Conservation (phyloP, 805 yeast species). For the Wickerhamiella allomyrinae region DNA sequence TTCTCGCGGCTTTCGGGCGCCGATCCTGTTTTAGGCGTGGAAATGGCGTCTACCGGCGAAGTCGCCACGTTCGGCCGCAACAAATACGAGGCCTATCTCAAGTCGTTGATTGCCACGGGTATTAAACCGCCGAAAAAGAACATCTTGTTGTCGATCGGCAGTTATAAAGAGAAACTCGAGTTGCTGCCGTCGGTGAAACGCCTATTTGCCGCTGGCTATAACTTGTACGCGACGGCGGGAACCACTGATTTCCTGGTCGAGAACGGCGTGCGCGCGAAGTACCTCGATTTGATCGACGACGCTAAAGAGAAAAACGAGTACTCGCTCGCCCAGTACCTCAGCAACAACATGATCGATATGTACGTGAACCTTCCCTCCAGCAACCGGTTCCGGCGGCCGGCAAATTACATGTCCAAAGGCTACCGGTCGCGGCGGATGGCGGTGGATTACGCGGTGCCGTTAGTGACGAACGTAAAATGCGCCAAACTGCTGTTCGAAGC, state of each 20-base stretch:
- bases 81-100: conserved; percentile 94
- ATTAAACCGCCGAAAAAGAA: conserved; percentile 91
- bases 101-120: conserved; percentile 88
- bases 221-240: conserved; percentile 94
- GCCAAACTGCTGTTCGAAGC: conserved; percentile 95
- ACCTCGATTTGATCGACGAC: conserved; percentile 74
- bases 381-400: conserved; percentile 97
- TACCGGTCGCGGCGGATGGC: conserved; percentile 99
- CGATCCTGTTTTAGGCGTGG: conserved; percentile 95
- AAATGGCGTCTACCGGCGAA: conserved; percentile 99
- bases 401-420: conserved; percentile 94
- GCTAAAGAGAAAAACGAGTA: conserved; percentile 79
- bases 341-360: conserved; percentile 88
- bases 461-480: conserved; percentile 93
- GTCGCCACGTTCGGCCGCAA: conserved; percentile 94
- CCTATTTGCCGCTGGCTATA: conserved; percentile 71
- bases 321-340: conserved; percentile 90
- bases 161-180: conserved; percentile 91
- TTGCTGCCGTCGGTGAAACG: conserved; percentile 75
- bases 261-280: conserved; percentile 87
- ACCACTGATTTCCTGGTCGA: conserved; percentile 97
- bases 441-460: conserved; percentile 93
- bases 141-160: conserved; percentile 86
- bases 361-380: conserved; percentile 95
- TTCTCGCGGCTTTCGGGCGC: conserved; percentile 96